Base-by-base conservation (phyloP, 352 stramenopile genomes). In the Pythium myriotylum region DNA sequence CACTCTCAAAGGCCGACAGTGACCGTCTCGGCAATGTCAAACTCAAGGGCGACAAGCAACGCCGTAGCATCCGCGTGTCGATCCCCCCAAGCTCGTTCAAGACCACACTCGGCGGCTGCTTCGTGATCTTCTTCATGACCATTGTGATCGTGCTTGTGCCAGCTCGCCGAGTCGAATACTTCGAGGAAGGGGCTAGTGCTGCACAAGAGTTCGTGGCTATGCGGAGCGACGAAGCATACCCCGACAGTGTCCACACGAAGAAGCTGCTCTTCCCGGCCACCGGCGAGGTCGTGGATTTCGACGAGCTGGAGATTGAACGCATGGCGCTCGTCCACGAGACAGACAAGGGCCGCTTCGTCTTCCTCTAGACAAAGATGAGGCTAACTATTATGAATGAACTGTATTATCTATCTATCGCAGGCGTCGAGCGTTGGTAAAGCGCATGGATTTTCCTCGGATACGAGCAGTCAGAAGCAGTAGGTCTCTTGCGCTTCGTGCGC, bases 31-130 rank as follows among this genome's bases (percentile, higher is more conserved):
- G 40, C 26, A 68, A 65, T 27, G 26, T 70, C 49, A 70, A 70
- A 55, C 55, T 70, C 23, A 50, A 70, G 16, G 62, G 62, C 48
- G 62, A 70, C 43, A 26, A 24, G 40, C 48, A 60, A 14, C n/a
- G 59, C 12, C 62, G 62, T 43, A 52, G 24, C 20, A 65, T 70
- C 42, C 48, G 50, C 48, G 54, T 70, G 49, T 39, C 27, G 47
- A 61, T 70, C 41, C 62, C 62, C 4, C 16, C 8, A 22, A 54
- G 24, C 19, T 53, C 62, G 40, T 60, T 48, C 42, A 14, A 48
- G 16, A 58, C 43, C 41, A 57, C 50, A 24, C 23, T 70, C 2
- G 49, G n/a, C 6, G 54, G 53, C 1, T 62, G 52, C 19, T 22
- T 32, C 1, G 10, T 63, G 12, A 32, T 68, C 22, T 23, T 58